phyloP scores from a whole-genome alignment of 257 asterid genomes.

The Lantana camara region DNA sequence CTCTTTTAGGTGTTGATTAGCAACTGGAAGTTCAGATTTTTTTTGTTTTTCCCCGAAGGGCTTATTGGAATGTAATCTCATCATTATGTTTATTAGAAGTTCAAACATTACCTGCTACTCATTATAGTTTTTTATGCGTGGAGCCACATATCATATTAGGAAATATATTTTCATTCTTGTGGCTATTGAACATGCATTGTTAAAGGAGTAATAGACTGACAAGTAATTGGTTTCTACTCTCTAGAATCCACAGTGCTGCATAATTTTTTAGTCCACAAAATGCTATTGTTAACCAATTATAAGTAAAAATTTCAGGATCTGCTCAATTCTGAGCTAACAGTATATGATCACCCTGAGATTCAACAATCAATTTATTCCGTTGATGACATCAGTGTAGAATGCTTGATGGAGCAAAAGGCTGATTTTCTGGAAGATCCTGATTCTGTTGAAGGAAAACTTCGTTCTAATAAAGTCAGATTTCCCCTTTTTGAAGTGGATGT shows the following conservation, averaged over 20 bases:
- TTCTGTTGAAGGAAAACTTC: constrained; percentile 40
- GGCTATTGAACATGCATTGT: constrained; percentile 10
- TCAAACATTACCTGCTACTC: constrained; percentile 13
- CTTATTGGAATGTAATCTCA: background rate
- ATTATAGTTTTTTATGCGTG: background rate
- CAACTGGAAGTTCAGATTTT: background rate
- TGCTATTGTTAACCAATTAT: constrained; percentile 12
- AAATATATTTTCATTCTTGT: constrained; percentile 17
- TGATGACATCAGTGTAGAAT: constrained; percentile 47
- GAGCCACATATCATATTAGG: constrained; percentile 1
- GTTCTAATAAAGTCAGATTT: constrained; percentile 38
- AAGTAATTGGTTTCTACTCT: constrained; percentile 23
- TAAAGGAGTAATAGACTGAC: constrained; percentile 17
- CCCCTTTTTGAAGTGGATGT: constrained; percentile 71
- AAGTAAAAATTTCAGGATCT: constrained; percentile 58
- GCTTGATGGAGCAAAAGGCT: constrained; percentile 43
- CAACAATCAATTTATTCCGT: constrained; percentile 63
- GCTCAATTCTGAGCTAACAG: constrained; percentile 42
- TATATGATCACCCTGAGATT: constrained; percentile 51
- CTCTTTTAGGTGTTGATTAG: constrained; percentile 21
- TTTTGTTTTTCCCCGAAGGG: constrained; percentile 18
- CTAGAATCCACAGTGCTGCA: constrained; percentile 6
- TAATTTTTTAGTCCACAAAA: background rate
- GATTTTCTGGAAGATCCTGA: constrained; percentile 57
- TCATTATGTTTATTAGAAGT: constrained; percentile 13